phyloP scores from a whole-genome alignment of 2,329 filamentous ascomycete species.

The Colletotrichum costaricense region DNA sequence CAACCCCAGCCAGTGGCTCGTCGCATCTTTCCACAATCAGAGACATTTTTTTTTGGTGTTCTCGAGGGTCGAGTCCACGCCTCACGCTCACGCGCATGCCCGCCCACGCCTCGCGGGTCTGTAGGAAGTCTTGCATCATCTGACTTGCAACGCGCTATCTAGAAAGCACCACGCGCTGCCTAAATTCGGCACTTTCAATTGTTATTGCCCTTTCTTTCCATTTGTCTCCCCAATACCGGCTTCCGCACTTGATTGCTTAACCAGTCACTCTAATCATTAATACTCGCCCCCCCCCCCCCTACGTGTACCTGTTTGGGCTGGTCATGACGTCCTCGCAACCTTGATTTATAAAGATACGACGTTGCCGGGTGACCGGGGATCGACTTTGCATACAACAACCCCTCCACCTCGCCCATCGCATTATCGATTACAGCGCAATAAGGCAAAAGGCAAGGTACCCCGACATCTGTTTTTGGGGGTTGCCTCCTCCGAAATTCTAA shows the following conservation, averaged over 20 bases:
- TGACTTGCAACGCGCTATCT: slow-evolving; percentile 8
- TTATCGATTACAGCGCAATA: not conserved
- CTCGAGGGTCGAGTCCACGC: slow-evolving; percentile 30
- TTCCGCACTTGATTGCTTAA: not conserved
- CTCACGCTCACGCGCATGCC: slow-evolving; percentile 14
- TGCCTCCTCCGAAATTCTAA: not conserved
- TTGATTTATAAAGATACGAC: slow-evolving; percentile 32
- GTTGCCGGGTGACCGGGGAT: slow-evolving; percentile 34
- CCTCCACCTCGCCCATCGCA: slow-evolving; percentile 15
- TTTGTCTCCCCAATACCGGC: not conserved
- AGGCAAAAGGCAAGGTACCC: not conserved
- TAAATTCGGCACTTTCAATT: not conserved
- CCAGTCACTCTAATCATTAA: not conserved
- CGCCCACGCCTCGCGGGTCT: not conserved
- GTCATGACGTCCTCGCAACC: slow-evolving; percentile 28
- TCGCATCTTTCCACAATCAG: slow-evolving; percentile 17
- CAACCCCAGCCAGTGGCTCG: slow-evolving; percentile 21
- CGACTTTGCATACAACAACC: slow-evolving; percentile 5
- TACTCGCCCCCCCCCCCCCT: not conserved
- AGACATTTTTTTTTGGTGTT: slow-evolving; percentile 12
- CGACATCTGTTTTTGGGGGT: not conserved
- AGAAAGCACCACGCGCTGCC: not conserved
- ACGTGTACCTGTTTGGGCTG: not conserved
- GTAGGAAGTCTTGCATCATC: slow-evolving; percentile 11
- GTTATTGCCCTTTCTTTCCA: not conserved